These are phyloP conservation scores for Colletotrichum costaricense DNA, from an alignment of 2,329 filamentous ascomycete species.

Conservation along the genomic window DNA sequence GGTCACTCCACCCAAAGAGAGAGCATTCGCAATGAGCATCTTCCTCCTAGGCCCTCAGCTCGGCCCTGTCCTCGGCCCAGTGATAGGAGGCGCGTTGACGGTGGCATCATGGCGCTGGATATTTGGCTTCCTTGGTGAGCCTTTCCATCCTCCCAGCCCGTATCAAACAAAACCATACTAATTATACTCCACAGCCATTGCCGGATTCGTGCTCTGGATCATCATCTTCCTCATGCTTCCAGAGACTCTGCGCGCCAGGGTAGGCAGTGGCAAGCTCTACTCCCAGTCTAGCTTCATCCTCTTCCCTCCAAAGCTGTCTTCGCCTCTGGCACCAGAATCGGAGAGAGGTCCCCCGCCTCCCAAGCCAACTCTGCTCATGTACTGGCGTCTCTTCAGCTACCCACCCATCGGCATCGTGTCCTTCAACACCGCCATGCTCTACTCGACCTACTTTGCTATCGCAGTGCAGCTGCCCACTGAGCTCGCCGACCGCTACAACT, in stretches of 20 bases:
- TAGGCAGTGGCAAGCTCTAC: constrained; percentile 53
- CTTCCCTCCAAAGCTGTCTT: constrained; percentile 39
- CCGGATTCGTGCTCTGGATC: constrained; percentile 44
- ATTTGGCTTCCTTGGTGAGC: constrained; percentile 50
- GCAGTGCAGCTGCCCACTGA: constrained; percentile 43
- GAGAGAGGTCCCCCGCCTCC: constrained; percentile 43
- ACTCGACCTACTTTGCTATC: constrained; percentile 47
- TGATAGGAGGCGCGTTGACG: constrained; percentile 54
- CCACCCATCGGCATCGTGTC: constrained; percentile 47
- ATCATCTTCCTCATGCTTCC: constrained; percentile 51
- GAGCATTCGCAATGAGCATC: constrained; percentile 52
- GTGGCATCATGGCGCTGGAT: constrained; percentile 54
- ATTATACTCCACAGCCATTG: constrained; percentile 40
- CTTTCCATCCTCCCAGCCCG: background rate
- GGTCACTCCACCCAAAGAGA: constrained; percentile 44
- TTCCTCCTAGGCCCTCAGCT: constrained; percentile 57
- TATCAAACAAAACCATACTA: background rate
- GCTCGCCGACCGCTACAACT: constrained; percentile 47
- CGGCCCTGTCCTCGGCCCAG: constrained; percentile 55
- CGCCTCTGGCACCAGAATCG: constrained; percentile 38
- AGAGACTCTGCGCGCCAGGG: constrained; percentile 56
- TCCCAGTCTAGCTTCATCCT: constrained; percentile 36
- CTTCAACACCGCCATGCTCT: constrained; percentile 47
- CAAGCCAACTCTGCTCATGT: constrained; percentile 42
- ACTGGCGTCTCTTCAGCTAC: constrained; percentile 45